These are phyloP conservation scores for Microsporum canis DNA, from an alignment of 2,329 filamentous ascomycete genomes.

Conservation along the genomic window DNA sequence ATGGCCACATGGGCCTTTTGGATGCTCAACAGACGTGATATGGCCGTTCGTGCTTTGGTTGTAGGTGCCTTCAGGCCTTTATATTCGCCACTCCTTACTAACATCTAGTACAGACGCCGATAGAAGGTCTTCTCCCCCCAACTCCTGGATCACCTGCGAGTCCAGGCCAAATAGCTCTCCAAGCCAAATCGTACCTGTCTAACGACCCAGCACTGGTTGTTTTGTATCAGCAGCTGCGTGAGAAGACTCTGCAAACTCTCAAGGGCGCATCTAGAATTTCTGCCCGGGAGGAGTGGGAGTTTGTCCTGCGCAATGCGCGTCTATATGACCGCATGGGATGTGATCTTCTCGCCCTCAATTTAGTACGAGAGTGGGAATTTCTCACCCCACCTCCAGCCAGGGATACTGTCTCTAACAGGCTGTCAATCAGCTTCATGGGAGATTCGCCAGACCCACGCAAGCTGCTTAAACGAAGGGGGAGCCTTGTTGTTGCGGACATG, in stretches of 20 bases:
- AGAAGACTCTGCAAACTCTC: conserved; percentile 69
- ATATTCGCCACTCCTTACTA: background rate
- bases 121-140: conserved; percentile 54
- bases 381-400: conserved; percentile 19
- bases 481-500: conserved; percentile 65
- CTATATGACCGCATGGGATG: conserved; percentile 89
- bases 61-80: conserved; percentile 39
- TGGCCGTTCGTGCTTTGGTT: conserved; percentile 73
- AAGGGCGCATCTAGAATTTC: conserved; percentile 73
- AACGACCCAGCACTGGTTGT: conserved; percentile 85
- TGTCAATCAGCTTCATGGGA: conserved; percentile 19
- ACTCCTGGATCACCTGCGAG: conserved; percentile 46
- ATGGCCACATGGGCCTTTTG: conserved; percentile 92
- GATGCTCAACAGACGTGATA: conserved; percentile 71
- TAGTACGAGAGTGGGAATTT: conserved; percentile 49
- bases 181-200: conserved; percentile 68
- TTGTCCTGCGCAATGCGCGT: conserved; percentile 73
- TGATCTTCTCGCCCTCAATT: conserved; percentile 73
- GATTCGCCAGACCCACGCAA: conserved; percentile 50
- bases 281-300: conserved; percentile 72
- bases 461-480: conserved; percentile 59
- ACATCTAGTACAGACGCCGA: conserved; percentile 52
- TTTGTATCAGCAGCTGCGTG: conserved; percentile 74
- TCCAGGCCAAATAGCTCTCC: conserved; percentile 47
- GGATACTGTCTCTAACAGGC: conserved; percentile 14